Conservation (phyloP, 306 rosid species). For the Citrullus colocynthis region DNA sequence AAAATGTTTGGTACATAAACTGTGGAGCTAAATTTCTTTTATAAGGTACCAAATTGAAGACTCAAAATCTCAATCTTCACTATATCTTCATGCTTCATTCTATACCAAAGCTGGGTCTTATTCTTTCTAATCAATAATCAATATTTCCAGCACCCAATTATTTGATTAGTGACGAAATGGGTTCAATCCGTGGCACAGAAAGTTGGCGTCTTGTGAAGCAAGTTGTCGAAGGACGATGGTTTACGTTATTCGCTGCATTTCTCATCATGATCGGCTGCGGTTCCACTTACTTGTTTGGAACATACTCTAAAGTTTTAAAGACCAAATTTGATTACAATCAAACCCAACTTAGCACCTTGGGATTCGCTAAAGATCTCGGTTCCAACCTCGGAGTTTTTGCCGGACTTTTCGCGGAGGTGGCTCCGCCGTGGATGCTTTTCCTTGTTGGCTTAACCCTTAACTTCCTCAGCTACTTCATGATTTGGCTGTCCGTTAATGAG, state of each 20-base stretch:
- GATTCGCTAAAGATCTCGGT: conserved; percentile 29
- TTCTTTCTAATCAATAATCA: not conserved
- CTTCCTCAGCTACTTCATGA: conserved; percentile 5
- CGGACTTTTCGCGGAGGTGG: conserved; percentile 1
- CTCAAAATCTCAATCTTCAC: not conserved
- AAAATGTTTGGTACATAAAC: not conserved
- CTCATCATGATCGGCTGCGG: conserved; percentile 21
- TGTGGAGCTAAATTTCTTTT: not conserved
- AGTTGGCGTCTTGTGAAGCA: not conserved
- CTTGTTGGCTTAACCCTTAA: conserved; percentile 13
- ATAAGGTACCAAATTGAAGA: not conserved
- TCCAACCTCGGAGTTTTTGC: conserved; percentile 18
- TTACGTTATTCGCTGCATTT: not conserved
- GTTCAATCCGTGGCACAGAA: not conserved
- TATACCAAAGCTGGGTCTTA: not conserved
- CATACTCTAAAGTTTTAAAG: conserved; percentile 23
- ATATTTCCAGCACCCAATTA: not conserved
- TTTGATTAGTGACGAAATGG: not conserved
- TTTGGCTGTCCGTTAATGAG: conserved; percentile 6
- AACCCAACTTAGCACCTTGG: conserved; percentile 6
- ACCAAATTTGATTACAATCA: conserved; percentile 20
- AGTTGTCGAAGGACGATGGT: conserved; percentile 10
- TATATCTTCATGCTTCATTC: too few species aligned
- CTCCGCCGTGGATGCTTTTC: conserved; percentile 19
- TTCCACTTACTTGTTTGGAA: conserved; percentile 19